phyloP scores from a whole-genome alignment of 2,329 filamentous ascomycete species.

The Colletotrichum orchidophilum region DNA sequence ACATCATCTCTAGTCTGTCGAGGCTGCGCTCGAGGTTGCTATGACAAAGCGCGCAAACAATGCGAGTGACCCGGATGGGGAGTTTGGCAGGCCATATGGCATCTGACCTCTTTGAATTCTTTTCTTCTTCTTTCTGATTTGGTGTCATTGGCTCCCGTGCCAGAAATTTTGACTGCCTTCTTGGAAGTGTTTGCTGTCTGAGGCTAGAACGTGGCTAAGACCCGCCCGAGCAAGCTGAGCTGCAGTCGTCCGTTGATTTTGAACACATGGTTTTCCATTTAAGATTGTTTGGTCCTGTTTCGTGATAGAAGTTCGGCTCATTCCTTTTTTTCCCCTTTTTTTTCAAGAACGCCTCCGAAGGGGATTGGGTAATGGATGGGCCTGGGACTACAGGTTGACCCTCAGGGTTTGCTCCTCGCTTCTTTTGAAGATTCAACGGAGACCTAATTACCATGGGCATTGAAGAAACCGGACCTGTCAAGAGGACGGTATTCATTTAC shows the following conservation, averaged over 20 bases:
- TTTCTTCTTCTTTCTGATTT: neutral
- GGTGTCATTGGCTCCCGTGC: neutral
- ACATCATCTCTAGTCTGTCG: neutral
- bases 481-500: neutral
- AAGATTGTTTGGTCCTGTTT: conserved; percentile 15
- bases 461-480: neutral
- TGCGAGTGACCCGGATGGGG: neutral
- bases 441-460: too few relatives aligned
- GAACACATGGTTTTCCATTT: neutral
- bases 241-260: conserved; percentile 7
- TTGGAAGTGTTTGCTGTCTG: neutral
- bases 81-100: neutral
- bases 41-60: neutral
- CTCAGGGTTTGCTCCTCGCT: conserved; percentile 18
- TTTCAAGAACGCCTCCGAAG: neutral
- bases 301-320: conserved; percentile 18
- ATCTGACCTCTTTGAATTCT: neutral
- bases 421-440: neutral
- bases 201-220: conserved; percentile 4
- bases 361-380: neutral
- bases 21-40: neutral
- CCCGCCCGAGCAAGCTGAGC: neutral
- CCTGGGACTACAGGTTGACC: conserved; percentile 12
- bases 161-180: conserved; percentile 19
- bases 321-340: neutral